These are phyloP conservation scores for Neodidymelliopsis sp. DNA, from an alignment of 2,329 filamentous ascomycete species.

Conservation along the genomic window DNA sequence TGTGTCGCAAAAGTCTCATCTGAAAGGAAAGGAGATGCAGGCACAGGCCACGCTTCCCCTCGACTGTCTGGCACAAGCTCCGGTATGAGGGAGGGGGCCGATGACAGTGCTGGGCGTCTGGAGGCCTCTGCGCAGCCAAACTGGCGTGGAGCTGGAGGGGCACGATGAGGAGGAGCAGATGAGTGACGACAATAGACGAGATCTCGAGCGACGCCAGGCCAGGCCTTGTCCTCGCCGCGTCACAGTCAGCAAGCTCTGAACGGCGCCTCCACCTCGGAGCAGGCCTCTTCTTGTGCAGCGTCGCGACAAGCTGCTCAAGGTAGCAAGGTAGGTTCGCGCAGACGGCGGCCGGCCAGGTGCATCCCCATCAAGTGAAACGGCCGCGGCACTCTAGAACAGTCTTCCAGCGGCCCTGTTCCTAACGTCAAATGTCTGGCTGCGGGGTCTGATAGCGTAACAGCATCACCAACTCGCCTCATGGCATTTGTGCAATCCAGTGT, in stretches of 20 bases:
- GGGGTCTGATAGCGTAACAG: conserved; percentile 7
- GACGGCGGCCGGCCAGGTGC: conserved; percentile 12
- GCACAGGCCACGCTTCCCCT: conserved; percentile 20
- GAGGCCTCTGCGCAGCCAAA: conserved; percentile 8
- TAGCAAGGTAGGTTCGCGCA: no score
- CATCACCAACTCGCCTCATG: conserved; percentile 6
- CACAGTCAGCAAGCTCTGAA: conserved; percentile 7
- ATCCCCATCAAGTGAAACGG: conserved; percentile 16
- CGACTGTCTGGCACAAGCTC: conserved; percentile 16
- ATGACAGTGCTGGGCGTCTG: conserved; percentile 8
- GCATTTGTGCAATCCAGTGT: conserved; percentile 7
- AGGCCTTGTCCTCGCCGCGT: conserved; percentile 10
- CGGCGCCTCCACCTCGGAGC: conserved; percentile 5
- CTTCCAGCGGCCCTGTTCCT: conserved; percentile 7
- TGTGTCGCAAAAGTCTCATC: conserved; percentile 13
- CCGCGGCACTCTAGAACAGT: conserved; percentile 19
- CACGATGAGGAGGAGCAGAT: conserved; percentile 2
- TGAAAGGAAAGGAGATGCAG: conserved; percentile 18
- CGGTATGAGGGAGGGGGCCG: conserved; percentile 8
- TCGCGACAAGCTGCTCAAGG: conserved; percentile 6
- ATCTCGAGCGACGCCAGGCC: conserved; percentile 1
- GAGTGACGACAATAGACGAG: conserved; percentile 4
- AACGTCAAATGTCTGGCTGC: conserved; percentile 13
- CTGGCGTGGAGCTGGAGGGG: conserved; percentile 15
- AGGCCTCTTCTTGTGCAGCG: neutral